Conservation (phyloP, 1,284 basidiomycete species). For the Ceratobasidium sp. region DNA sequence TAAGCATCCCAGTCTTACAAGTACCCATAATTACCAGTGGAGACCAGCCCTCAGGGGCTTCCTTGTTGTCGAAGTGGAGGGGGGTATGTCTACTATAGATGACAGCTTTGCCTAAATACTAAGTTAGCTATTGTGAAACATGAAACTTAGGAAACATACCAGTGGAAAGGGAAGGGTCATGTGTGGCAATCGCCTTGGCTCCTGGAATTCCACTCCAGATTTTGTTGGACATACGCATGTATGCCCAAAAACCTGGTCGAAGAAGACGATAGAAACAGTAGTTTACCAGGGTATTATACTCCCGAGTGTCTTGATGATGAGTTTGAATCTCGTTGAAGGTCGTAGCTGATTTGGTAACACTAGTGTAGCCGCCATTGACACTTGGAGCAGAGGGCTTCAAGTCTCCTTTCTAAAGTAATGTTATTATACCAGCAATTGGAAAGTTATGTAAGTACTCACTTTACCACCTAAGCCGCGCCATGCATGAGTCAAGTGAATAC, state of each 20-base stretch:
- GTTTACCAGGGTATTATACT: slow-evolving; percentile 2
- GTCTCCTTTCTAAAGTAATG: not conserved
- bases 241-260: not conserved
- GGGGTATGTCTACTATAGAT: not conserved
- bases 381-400: not conserved
- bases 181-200: not conserved
- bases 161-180: not conserved
- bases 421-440: not conserved
- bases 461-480: not conserved
- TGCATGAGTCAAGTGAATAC: not conserved
- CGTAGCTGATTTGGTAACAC: not conserved
- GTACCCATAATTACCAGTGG: slow-evolving; percentile 7
- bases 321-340: slow-evolving; percentile 9
- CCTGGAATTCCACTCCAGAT: not conserved
- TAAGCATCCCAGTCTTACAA: slow-evolving; percentile 12
- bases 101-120: slow-evolving; percentile 1
- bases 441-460: not conserved
- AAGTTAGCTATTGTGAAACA: not conserved
- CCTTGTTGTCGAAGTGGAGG: slow-evolving; percentile 23
- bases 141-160: not conserved
- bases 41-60: slow-evolving; percentile 10
- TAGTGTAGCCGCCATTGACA: not conserved
- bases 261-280: not conserved
- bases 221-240: not conserved
- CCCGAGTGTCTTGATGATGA: not conserved